Evolutionary conservation across 306 rosid genomes (phyloP).

Genomic region (Cucurbita maxima): DNA sequence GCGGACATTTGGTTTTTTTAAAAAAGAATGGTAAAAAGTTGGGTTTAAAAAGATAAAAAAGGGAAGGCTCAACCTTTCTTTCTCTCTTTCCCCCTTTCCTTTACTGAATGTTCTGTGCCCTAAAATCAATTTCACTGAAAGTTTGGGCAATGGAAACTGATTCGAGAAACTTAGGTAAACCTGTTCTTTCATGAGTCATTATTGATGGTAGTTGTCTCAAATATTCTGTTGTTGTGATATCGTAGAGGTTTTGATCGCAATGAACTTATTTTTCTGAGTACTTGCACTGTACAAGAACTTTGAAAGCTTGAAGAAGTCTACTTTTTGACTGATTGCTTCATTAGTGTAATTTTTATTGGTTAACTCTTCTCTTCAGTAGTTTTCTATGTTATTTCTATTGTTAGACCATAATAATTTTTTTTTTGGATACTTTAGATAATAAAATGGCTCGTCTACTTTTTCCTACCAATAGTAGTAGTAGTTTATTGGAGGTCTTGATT

Average conservation of each 20-base stretch:
- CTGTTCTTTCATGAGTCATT: neutral
- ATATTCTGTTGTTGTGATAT: neutral
- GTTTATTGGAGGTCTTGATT: conserved; percentile 64
- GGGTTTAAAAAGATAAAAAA: too few relatives aligned
- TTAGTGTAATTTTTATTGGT: conserved; percentile 84
- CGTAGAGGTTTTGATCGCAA: neutral
- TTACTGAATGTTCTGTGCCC: too few relatives aligned
- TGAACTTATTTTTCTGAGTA: neutral
- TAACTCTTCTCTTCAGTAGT: too few relatives aligned
- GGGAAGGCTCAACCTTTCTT: too few relatives aligned
- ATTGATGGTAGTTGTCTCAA: neutral
- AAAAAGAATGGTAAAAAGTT: too few relatives aligned
- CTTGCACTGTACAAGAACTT: conserved; percentile 66
- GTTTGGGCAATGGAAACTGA: neutral
- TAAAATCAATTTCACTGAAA: too few relatives aligned
- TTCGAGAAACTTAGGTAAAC: neutral
- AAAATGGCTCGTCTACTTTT: conserved; percentile 6
- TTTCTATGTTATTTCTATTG: neutral
- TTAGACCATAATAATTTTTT: conserved; percentile 2
- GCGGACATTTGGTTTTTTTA: too few relatives aligned
- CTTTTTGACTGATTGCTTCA: conserved; percentile 84
- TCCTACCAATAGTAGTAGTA: conserved; percentile 65
- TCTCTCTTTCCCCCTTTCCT: too few relatives aligned
- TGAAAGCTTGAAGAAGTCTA: conserved; percentile 57
- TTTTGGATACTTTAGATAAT: neutral